Percentiles rank a stretch among this genome's conserved stretches.
Conservation (phyloP, 1,284 basidiomycete genomes). For the Ganoderma lucidum region DNA sequence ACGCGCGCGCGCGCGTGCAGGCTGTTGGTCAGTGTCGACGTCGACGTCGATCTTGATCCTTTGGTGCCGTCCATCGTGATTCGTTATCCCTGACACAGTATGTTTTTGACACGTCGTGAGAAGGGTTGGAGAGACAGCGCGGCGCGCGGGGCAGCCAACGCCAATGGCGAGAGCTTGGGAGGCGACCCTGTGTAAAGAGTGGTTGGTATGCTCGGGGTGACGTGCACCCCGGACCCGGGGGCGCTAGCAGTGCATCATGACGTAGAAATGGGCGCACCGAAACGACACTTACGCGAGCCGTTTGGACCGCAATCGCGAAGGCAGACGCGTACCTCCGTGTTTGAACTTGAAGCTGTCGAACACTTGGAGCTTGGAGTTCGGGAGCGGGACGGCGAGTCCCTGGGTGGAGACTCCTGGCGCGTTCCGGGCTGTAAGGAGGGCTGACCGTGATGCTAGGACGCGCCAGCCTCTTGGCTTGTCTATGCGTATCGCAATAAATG, state of each 20-base stretch:
- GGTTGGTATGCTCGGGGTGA: neutral
- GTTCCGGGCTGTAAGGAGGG: too few relatives aligned
- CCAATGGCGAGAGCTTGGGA: too few relatives aligned
- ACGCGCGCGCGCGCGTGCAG: neutral
- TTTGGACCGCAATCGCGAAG: neutral
- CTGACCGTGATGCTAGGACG: too few relatives aligned
- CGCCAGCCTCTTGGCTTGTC: too few relatives aligned
- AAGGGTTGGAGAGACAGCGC: neutral
- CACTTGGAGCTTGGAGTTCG: neutral
- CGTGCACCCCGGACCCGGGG: neutral
- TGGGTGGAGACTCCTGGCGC: neutral
- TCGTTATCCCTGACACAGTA: neutral
- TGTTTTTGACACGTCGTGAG: neutral
- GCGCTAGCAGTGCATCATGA: neutral
- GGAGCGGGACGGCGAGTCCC: neutral
- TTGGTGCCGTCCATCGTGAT: neutral
- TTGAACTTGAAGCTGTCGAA: neutral
- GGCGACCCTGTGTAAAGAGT: neutral
- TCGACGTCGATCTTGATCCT: neutral
- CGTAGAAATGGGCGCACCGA: slow-evolving; percentile 3
- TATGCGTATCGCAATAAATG: too few relatives aligned
- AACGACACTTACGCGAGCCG: neutral
- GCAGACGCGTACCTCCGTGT: neutral
- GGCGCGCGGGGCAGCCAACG: too few relatives aligned
- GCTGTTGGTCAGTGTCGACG: neutral